phyloP scores from a whole-genome alignment of 352 stramenopile species.

The Globisporangium nodosum region DNA sequence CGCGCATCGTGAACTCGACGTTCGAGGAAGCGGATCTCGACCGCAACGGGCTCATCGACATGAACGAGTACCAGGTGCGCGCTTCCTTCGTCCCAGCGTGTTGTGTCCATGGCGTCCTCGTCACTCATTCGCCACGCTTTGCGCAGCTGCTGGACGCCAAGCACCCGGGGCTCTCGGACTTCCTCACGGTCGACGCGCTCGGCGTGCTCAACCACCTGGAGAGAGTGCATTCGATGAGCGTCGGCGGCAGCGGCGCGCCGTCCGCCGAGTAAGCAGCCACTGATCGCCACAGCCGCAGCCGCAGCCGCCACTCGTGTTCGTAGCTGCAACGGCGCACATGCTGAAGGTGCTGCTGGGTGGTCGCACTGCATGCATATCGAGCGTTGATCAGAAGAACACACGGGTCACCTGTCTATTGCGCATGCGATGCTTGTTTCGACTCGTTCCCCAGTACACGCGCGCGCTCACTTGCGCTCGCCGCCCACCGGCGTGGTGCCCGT shows the following conservation, averaged over 20 bases:
- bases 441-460: background rate
- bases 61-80: slow-evolving; percentile 73
- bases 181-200: slow-evolving; percentile 81
- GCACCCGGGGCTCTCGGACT: slow-evolving; percentile 80
- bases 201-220: slow-evolving; percentile 80
- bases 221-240: slow-evolving; percentile 76
- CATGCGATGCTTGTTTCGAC: background rate
- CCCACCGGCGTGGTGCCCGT: slow-evolving; percentile 68
- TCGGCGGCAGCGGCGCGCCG: slow-evolving; percentile 11
- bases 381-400: background rate
- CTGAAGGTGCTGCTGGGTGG: background rate
- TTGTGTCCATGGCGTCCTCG: background rate
- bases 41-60: slow-evolving; percentile 68
- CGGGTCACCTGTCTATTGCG: slow-evolving; percentile 5
- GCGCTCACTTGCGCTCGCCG: slow-evolving; percentile 37
- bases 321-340: background rate
- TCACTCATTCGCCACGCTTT: background rate
- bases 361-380: background rate
- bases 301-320: too few relatives aligned
- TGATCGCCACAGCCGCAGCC: background rate
- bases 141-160: slow-evolving; percentile 67
- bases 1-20: slow-evolving; percentile 77
- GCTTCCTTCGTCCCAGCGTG: too few relatives aligned
- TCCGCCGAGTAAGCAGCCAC: slow-evolving; percentile 14
- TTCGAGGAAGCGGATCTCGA: slow-evolving; percentile 80